Conservation (phyloP, 139 green algal genomes). For the Gonium pectorale region DNA sequence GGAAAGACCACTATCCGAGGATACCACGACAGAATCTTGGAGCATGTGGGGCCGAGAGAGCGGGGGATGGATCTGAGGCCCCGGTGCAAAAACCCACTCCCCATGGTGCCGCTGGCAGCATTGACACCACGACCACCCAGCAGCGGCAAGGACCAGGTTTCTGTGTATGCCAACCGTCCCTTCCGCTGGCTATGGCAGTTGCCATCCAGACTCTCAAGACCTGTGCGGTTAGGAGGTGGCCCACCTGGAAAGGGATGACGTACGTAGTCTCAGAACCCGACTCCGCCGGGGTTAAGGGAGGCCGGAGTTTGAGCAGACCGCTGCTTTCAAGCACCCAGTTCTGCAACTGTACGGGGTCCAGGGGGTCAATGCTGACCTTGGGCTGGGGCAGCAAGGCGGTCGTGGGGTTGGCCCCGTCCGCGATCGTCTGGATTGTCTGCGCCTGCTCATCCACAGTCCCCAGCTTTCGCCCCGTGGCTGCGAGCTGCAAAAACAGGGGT, state of each 20-base stretch:
- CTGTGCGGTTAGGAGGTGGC: background rate
- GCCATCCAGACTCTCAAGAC: no score
- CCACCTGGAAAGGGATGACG: slow-evolving; percentile 55
- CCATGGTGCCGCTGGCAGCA: no score
- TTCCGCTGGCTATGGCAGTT: no score
- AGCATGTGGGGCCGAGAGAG: background rate
- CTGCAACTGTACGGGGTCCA: slow-evolving; percentile 51
- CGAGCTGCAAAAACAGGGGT: background rate
- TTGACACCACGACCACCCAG: no score
- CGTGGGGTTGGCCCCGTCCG: background rate
- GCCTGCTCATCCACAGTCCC: background rate
- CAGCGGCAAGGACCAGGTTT: no score
- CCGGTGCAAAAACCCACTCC: no score
- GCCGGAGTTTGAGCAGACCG: slow-evolving; percentile 46
- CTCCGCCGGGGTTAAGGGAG: slow-evolving; percentile 29
- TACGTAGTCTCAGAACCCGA: slow-evolving; percentile 31
- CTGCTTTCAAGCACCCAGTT: slow-evolving; percentile 43
- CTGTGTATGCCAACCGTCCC: no score
- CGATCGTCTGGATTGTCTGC: background rate
- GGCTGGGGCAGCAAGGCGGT: background rate
- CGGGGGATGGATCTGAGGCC: background rate
- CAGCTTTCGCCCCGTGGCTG: background rate
- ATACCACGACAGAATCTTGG: slow-evolving; percentile 57
- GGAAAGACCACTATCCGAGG: slow-evolving; percentile 68
- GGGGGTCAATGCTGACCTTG: slow-evolving; percentile 36